Conservation (phyloP, 1,139 yeast species). For the Hyphopichia fennica region DNA sequence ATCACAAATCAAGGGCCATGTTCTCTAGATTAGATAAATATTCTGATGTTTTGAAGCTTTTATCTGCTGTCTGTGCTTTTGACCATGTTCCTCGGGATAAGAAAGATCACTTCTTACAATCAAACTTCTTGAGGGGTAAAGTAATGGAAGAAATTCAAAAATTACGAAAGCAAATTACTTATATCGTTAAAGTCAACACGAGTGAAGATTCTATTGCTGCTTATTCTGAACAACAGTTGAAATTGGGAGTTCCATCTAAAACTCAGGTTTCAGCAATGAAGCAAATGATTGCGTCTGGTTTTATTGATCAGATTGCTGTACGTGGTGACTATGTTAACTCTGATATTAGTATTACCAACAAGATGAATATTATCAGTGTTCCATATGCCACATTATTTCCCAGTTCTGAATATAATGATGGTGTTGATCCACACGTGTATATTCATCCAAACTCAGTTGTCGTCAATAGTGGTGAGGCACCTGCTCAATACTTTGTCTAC, state of each 20-base stretch:
- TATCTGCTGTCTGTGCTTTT: constrained; percentile 86
- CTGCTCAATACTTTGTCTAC: constrained; percentile 76
- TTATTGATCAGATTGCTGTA: constrained; percentile 85
- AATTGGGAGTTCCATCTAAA: constrained; percentile 66
- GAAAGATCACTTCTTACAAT: constrained; percentile 46
- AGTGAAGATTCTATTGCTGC: constrained; percentile 59
- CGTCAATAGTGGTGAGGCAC: constrained; percentile 54
- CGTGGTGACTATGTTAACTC: constrained; percentile 76
- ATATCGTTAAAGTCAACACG: constrained; percentile 68
- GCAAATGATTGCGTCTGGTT: constrained; percentile 93
- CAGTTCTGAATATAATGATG: constrained; percentile 32
- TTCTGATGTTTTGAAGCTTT: constrained; percentile 72
- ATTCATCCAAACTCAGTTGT: constrained; percentile 78
- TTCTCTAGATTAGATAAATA: constrained; percentile 68
- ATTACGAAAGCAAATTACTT: constrained; percentile 73
- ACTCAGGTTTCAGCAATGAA: constrained; percentile 75
- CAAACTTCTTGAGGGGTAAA: constrained; percentile 66
- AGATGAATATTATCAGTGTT: constrained; percentile 57
- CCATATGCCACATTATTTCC: constrained; percentile 78
- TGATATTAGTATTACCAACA: constrained; percentile 59
- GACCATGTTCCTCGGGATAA: constrained; percentile 66
- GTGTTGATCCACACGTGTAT: constrained; percentile 52
- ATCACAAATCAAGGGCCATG: constrained; percentile 53
- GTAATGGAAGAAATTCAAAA: constrained; percentile 84
- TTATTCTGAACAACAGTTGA: constrained; percentile 46